Conservation (phyloP, 352 stramenopile species). For the Pythium dissotocum region DNA sequence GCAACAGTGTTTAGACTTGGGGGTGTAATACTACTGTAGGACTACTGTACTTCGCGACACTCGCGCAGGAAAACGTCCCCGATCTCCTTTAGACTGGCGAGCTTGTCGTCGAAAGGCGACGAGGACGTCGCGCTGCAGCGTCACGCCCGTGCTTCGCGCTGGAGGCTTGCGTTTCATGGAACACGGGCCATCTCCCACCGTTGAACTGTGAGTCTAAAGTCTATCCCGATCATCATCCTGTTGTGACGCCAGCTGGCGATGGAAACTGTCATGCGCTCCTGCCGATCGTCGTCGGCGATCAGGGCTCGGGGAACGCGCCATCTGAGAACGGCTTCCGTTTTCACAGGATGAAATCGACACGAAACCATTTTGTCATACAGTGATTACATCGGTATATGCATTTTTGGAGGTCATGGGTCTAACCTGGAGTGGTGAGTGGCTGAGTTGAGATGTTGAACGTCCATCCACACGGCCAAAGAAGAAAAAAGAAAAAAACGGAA, state of each 20-base stretch:
- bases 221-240: not conserved
- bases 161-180: not conserved
- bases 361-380: not conserved
- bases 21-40: not conserved
- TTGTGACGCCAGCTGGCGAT: not conserved
- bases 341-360: not conserved
- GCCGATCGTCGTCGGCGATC: not conserved
- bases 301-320: not conserved
- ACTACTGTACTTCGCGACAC: not conserved
- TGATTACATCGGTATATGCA: not conserved
- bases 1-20: not conserved
- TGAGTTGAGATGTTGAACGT: conserved; percentile 11
- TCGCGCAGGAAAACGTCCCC: not conserved
- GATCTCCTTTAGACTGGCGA: not conserved
- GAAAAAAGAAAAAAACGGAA: conserved; percentile 2
- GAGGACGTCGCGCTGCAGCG: not conserved
- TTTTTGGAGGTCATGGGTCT: not conserved
- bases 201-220: not conserved
- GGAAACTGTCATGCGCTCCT: conserved; percentile 1
- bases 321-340: not conserved
- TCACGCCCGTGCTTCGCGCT: not conserved
- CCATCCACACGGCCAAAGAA: conserved; percentile 13
- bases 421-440: conserved; percentile 13
- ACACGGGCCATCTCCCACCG: not conserved
- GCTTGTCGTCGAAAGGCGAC: not conserved